Evolutionary conservation across 768 basidiomycete species (phyloP), one percentile per base, ranked within the genome.

Genomic region (Pholiota molesta): DNA sequence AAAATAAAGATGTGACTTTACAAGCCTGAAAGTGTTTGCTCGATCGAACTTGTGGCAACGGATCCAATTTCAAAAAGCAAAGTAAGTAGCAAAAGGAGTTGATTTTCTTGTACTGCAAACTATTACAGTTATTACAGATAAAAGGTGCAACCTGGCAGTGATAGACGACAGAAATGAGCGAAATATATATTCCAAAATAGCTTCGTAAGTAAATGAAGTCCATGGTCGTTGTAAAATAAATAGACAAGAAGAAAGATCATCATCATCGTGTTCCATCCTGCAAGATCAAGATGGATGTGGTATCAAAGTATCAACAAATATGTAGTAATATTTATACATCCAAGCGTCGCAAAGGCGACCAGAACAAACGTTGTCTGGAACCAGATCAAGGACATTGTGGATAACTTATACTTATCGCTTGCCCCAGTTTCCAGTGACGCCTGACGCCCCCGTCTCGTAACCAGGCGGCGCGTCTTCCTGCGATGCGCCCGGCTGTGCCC

Each of bases 381-480:
- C 47, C 3, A 19, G 17, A 16, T 52, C 33, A 35, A 6, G 4
- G 29, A 17, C 45, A 31, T 35, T 21, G 26, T n/a, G 17, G 33
- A 28, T 39, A 10, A 3, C 42, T 47, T 56, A 67, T 68, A 77
- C 37, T 26, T 26, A 26, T 26, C 70, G 80, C 67, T 79, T 80
- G 53, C 82, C 82, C 87, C 87, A 88, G 56, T 79, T 79, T 21
- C 84, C 86, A 49, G 81, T 75, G 29, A 79, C 67, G 59, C 78
- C 77, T 21, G 83, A 75, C 26, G 76, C 69, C 19, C 83, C 84
- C 16, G 78, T 77, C 28, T 92, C 90, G 69, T 92, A 92, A 55
- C 74, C 78, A 29, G 91, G 90, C 14, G 91, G 91, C 37, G 75
- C 79, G 17, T 91, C 90, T 16, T 83, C 74, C 52, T 79, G 79